phyloP scores from a whole-genome alignment of 352 stramenopile species.

The Pythium myriotylum region DNA sequence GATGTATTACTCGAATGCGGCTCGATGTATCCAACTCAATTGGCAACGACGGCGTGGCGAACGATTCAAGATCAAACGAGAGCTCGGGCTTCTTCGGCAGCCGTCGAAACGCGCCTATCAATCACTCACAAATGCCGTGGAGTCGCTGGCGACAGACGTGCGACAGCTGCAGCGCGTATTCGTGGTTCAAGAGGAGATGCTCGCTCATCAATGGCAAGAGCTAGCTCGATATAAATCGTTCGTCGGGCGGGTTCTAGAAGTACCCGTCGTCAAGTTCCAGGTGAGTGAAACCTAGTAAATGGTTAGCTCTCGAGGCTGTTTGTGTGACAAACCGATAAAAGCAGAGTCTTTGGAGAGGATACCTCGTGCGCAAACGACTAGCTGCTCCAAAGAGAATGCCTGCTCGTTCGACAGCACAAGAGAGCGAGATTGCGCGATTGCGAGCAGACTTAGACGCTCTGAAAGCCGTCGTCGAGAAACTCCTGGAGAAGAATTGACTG shows the following conservation, averaged over 20 bases:
- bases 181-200: slow-evolving; percentile 47
- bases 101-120: slow-evolving; percentile 5
- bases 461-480: too few species aligned
- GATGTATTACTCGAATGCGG: slow-evolving; percentile 18
- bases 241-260: slow-evolving; percentile 5
- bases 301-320: too few species aligned
- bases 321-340: too few species aligned
- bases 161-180: slow-evolving; percentile 50
- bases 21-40: slow-evolving; percentile 21
- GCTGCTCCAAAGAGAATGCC: too few species aligned
- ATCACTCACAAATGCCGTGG: slow-evolving; percentile 14
- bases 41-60: slow-evolving; percentile 15
- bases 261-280: slow-evolving; percentile 29
- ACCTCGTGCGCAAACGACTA: too few species aligned
- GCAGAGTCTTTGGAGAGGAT: slow-evolving; percentile 27
- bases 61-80: neutral
- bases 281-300: too few species aligned
- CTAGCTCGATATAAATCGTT: slow-evolving; percentile 18
- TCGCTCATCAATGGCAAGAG: slow-evolving; percentile 31
- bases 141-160: slow-evolving; percentile 31
- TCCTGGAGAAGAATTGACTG: too few species aligned
- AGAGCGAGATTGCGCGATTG: too few species aligned
- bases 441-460: too few species aligned
- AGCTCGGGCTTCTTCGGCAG: neutral
- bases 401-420: too few species aligned